Percentiles rank a stretch among this genome's conserved stretches.
Conservation (phyloP, 2,329 filamentous ascomycete genomes). For the Xylaria sp. region DNA sequence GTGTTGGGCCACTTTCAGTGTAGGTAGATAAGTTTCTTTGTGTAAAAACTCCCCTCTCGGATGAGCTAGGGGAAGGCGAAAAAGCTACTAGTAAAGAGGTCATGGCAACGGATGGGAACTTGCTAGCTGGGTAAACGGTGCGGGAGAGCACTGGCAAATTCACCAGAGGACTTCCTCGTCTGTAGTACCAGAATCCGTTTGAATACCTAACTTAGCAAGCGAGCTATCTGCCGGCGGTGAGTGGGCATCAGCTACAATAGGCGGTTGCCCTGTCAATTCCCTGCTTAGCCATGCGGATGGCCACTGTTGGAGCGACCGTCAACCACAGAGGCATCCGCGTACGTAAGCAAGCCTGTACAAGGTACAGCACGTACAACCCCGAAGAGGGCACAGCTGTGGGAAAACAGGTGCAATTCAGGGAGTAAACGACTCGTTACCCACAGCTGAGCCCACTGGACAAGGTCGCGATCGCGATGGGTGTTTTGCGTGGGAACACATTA, state of each 20-base stretch:
- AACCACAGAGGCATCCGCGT: constrained; percentile 18
- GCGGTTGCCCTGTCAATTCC: constrained; percentile 30
- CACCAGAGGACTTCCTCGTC: neutral
- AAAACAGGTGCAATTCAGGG: neutral
- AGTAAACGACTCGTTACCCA: neutral
- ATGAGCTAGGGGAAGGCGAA: neutral
- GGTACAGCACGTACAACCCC: neutral
- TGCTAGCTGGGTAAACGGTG: neutral
- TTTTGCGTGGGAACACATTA: constrained; percentile 10
- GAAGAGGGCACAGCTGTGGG: neutral
- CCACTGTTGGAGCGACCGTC: constrained; percentile 31
- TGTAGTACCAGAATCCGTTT: neutral
- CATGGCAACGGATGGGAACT: neutral
- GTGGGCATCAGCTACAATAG: constrained; percentile 1
- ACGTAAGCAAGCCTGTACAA: constrained; percentile 13
- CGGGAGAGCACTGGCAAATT: neutral
- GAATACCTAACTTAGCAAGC: neutral
- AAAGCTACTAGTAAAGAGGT: constrained; percentile 10
- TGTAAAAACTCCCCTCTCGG: constrained; percentile 28
- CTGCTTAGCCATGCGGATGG: constrained; percentile 31
- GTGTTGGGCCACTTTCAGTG: constrained; percentile 4
- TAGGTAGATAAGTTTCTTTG: neutral
- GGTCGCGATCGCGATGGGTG: neutral
- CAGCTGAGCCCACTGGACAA: neutral
- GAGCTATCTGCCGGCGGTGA: constrained; percentile 32